Evolutionary conservation across 768 basidiomycete genomes (phyloP).

Genomic region (Pleurotus eryngii): DNA sequence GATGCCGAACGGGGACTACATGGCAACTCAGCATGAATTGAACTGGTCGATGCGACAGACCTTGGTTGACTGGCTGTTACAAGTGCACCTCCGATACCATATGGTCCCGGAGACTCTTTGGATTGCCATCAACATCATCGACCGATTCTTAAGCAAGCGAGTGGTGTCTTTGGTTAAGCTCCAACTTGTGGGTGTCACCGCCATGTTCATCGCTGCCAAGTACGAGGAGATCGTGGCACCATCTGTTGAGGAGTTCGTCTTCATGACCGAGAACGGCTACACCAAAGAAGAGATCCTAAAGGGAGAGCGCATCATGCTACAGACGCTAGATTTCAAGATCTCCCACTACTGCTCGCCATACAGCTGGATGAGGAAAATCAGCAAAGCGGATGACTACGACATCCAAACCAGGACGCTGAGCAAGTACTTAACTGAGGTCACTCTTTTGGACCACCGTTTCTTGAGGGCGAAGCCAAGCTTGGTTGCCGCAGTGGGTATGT

Average conservation of each 20-base stretch:
- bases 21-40: slow-evolving; percentile 91
- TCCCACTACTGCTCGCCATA: slow-evolving; percentile 99
- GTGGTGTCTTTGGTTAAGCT: slow-evolving; percentile 88
- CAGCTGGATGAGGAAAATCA: slow-evolving; percentile 98
- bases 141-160: slow-evolving; percentile 86
- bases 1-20: slow-evolving; percentile 93
- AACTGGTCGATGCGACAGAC: slow-evolving; percentile 94
- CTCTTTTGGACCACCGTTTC: slow-evolving; percentile 90
- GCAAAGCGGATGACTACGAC: slow-evolving; percentile 98
- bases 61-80: slow-evolving; percentile 96
- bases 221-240: slow-evolving; percentile 99
- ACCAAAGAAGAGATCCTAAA: slow-evolving; percentile 95
- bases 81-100: slow-evolving; percentile 97
- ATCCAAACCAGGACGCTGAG: slow-evolving; percentile 95
- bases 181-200: slow-evolving; percentile 95
- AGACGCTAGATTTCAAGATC: slow-evolving; percentile 91
- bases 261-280: slow-evolving; percentile 96
- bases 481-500: slow-evolving; percentile 96
- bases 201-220: slow-evolving; percentile 98
- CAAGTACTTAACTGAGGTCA: slow-evolving; percentile 97
- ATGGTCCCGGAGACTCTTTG: slow-evolving; percentile 99
- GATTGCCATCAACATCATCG: slow-evolving; percentile 97
- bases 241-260: slow-evolving; percentile 96
- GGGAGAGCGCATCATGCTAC: slow-evolving; percentile 94
- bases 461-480: slow-evolving; percentile 90